Percentiles rank a stretch among this genome's conserved stretches.
Conservation (phyloP, 805 yeast genomes). For the Candida sanyiensis region DNA sequence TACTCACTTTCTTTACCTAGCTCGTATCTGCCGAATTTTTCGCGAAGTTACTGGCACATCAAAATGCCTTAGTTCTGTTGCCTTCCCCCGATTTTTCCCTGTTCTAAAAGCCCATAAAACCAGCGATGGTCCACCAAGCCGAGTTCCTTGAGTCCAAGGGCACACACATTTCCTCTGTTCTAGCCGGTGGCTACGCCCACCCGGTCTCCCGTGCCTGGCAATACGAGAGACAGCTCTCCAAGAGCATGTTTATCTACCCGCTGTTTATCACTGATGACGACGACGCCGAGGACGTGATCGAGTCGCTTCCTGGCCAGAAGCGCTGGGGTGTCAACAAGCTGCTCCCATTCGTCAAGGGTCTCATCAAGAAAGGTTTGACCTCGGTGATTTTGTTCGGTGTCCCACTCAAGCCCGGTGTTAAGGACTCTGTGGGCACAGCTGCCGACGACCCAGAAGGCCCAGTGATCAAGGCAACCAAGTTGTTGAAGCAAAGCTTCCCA, state of each 20-base stretch:
- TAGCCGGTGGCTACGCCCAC: conserved; percentile 93
- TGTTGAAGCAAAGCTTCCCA: conserved; percentile 64
- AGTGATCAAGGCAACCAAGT: conserved; percentile 73
- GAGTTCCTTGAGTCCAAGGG: conserved; percentile 55
- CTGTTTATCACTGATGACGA: conserved; percentile 75
- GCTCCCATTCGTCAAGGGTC: conserved; percentile 58
- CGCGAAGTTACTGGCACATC: no score
- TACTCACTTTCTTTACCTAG: no score
- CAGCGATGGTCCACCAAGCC: conserved; percentile 56
- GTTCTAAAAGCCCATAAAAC: neutral
- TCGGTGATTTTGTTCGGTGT: conserved; percentile 93
- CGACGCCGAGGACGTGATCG: conserved; percentile 72
- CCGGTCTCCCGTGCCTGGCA: conserved; percentile 92
- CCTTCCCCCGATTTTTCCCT: neutral
- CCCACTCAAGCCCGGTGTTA: conserved; percentile 65
- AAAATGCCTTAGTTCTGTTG: no score
- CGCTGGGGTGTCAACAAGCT: conserved; percentile 80
- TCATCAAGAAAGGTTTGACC: conserved; percentile 75
- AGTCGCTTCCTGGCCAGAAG: conserved; percentile 81
- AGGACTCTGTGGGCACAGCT: conserved; percentile 77
- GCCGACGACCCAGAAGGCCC: conserved; percentile 98
- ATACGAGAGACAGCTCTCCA: conserved; percentile 71
- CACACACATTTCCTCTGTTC: conserved; percentile 63
- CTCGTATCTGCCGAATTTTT: no score
- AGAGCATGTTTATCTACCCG: conserved; percentile 90